Evolutionary conservation across 371 early-diverging fungal species (phyloP).

Genomic region (Mortierella sp.): DNA sequence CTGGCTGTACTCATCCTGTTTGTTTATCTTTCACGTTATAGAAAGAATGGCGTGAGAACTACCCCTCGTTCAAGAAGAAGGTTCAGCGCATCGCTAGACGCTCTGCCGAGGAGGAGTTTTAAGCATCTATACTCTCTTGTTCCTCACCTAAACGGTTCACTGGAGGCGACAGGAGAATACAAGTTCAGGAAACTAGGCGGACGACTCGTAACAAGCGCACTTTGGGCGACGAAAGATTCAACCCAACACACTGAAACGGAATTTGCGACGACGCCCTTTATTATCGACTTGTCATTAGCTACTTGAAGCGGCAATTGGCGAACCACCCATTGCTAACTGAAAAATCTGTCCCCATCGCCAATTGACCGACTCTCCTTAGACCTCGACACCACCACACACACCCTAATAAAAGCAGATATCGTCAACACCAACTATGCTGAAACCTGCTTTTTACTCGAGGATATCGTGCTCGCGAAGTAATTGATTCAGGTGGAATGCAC

Average conservation of each 20-base stretch:
- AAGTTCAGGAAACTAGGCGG: neutral
- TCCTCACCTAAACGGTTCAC: neutral
- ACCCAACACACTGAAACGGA: neutral
- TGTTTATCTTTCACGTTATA: conserved; percentile 40
- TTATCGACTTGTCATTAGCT: neutral
- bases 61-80: conserved; percentile 80
- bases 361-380: neutral
- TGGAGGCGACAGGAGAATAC: neutral
- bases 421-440: neutral
- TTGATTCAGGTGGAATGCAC: neutral
- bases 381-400: neutral
- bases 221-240: neutral
- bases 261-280: neutral
- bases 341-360: neutral
- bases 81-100: conserved; percentile 80
- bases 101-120: conserved; percentile 68
- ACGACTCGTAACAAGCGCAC: neutral
- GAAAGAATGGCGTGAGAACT: conserved; percentile 84
- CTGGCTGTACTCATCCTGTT: neutral
- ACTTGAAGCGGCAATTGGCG: neutral
- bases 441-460: neutral
- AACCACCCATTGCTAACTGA: neutral
- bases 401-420: neutral
- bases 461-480: neutral
- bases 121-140: neutral